These are phyloP conservation scores for Aureobasidium sp. DNA, from an alignment of 2,329 filamentous ascomycete genomes.

Conservation along the genomic window DNA sequence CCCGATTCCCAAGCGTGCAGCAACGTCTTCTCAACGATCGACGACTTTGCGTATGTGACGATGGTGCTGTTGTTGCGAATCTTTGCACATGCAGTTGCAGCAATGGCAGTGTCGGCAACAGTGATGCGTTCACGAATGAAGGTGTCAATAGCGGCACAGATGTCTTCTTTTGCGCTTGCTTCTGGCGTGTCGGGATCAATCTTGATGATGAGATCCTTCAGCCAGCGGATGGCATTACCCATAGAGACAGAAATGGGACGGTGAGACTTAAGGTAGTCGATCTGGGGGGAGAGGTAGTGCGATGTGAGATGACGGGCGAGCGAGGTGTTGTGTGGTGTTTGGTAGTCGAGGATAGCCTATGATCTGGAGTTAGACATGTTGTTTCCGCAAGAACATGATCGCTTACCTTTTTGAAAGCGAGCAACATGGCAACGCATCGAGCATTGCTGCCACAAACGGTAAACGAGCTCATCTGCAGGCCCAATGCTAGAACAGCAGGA, in stretches of 20 bases:
- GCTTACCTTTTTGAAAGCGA: conserved; percentile 78
- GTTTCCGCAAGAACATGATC: conserved; percentile 14
- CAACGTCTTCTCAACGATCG: conserved; percentile 75
- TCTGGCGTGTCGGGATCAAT: conserved; percentile 82
- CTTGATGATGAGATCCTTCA: conserved; percentile 87
- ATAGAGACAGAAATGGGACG: conserved; percentile 95
- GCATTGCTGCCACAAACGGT: conserved; percentile 82
- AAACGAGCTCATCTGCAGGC: conserved; percentile 85
- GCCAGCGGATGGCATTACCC: conserved; percentile 90
- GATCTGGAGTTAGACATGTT: not conserved
- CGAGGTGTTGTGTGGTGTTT: conserved; percentile 74
- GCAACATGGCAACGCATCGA: conserved; percentile 74
- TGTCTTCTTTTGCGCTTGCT: conserved; percentile 66
- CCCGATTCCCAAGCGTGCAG: conserved; percentile 62
- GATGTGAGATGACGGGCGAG: conserved; percentile 85
- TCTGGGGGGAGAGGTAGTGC: conserved; percentile 86
- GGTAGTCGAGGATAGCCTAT: conserved; percentile 87
- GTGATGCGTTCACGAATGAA: conserved; percentile 88
- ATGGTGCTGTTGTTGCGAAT: conserved; percentile 75
- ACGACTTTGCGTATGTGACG: conserved; percentile 78
- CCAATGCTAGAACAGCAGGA: conserved; percentile 73
- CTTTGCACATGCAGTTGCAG: conserved; percentile 63
- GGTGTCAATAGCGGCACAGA: conserved; percentile 74
- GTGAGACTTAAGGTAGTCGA: conserved; percentile 87
- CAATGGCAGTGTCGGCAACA: conserved; percentile 78